A percentile compares a stretch with the other conserved stretches of the same genome.
phyloP scores from a whole-genome alignment of 2,329 filamentous ascomycete species.

The Stachybotrys echinatus region DNA sequence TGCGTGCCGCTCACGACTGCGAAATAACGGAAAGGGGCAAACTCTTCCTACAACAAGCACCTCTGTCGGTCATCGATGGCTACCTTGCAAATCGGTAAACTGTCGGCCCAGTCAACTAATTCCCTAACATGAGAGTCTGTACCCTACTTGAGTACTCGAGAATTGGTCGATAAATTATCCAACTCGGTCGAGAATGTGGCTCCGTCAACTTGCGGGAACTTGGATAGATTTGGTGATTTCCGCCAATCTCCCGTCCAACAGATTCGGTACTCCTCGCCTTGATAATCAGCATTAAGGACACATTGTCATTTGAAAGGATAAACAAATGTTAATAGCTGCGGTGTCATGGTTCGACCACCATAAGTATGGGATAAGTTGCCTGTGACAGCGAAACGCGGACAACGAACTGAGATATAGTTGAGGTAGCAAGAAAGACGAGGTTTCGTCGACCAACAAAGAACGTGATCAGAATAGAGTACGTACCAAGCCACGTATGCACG shows the following conservation, averaged over 20 bases:
- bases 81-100: constrained; percentile 5
- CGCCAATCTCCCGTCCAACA: constrained; percentile 3
- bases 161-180: constrained; percentile 1
- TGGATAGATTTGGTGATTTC: background rate
- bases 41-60: background rate
- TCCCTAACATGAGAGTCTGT: constrained; percentile 2
- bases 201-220: background rate
- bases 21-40: background rate
- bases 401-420: too few species aligned
- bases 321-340: too few species aligned
- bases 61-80: constrained; percentile 3
- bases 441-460: too few species aligned
- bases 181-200: constrained; percentile 2
- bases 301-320: too few species aligned
- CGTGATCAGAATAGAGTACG: too few species aligned
- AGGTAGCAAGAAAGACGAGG: too few species aligned
- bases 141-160: background rate
- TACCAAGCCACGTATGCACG: too few species aligned
- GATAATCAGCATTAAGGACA: background rate
- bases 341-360: too few species aligned
- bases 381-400: too few species aligned
- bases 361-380: too few species aligned
- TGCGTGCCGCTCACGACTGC: background rate
- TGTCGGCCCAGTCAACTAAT: constrained; percentile 1
- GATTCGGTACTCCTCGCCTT: constrained; percentile 1